Base-by-base conservation (phyloP, 106 monocot species). In the Iris macrosiphon region DNA sequence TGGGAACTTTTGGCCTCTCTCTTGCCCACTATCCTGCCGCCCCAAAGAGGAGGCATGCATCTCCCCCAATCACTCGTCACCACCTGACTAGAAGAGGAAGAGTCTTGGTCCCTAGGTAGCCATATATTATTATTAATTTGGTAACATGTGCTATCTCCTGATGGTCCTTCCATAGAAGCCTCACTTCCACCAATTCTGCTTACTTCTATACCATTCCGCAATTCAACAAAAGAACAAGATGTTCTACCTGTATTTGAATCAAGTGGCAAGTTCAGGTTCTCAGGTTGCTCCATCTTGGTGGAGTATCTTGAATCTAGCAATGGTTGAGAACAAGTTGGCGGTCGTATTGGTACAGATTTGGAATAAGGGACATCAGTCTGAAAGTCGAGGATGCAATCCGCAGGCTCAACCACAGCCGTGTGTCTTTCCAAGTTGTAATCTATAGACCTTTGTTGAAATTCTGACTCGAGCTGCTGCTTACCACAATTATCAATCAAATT, bases 11-110 rank as follows among this genome's bases (percentile, higher is more conserved):
- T 77, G n/a, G 70, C 67, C 60, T 87, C 74, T 38, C 77, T 65
- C 54, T 66, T 74, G 39, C 87, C 77, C 13, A 83, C 75, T 25
- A 60, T 83, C 67, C 82, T 77, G 47, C 77, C 80, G 70, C 79
- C 96, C 96, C 96, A 96, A 35, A 63, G 61, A 57, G 72, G 70
- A 41, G 82, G 73, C 37, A 73, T 55, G 44, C 49, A 59, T 58
- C 76, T 70, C 55, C 70, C 77, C 84, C 74, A 79, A 57, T 83
- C 77, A 61, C 18, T 62, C 7, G 67, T 38, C 18, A 24, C 53
- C 29, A 44, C 40, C 6, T 49, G 75, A 25, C 39, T 61, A 18
- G 22, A 40, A 19, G 68, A 67, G 44, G 60, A 65, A 52, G 46
- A 60, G 6, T 81, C 55, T n/a, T 81, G 71, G 26, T 68, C 69